These are phyloP conservation scores for Fusarium tuaranense DNA, from an alignment of 2,329 filamentous ascomycete species.

Conservation along the genomic window DNA sequence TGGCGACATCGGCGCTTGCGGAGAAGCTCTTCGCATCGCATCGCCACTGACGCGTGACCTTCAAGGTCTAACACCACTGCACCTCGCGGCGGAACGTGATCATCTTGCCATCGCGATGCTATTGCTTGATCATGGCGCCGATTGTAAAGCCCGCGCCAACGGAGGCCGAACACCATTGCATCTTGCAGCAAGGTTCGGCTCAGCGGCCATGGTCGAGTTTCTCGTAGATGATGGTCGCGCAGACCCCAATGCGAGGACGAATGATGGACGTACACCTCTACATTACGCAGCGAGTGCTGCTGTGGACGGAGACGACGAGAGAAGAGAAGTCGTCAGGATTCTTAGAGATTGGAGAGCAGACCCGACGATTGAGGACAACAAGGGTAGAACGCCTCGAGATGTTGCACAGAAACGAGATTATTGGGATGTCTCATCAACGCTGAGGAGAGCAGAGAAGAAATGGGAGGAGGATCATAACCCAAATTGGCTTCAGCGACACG, in stretches of 20 bases:
- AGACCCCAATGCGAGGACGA: conserved; percentile 44
- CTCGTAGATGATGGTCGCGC: conserved; percentile 47
- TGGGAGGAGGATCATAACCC: conserved; percentile 49
- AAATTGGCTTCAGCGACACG: conserved; percentile 45
- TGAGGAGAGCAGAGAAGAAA: conserved; percentile 49
- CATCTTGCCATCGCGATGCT: conserved; percentile 50
- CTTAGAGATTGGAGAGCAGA: conserved; percentile 47
- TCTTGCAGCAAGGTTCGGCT: conserved; percentile 46
- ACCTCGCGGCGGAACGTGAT: conserved; percentile 49
- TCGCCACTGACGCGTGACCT: conserved; percentile 44
- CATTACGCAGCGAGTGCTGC: conserved; percentile 49
- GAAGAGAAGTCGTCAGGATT: conserved; percentile 46
- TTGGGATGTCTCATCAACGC: conserved; percentile 48
- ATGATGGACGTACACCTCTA: conserved; percentile 47
- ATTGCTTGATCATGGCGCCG: conserved; percentile 45
- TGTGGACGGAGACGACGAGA: conserved; percentile 46
- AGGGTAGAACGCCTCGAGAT: conserved; percentile 45
- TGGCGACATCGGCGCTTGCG: conserved; percentile 44
- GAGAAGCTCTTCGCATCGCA: conserved; percentile 38
- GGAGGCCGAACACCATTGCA: conserved; percentile 49
- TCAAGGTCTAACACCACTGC: conserved; percentile 46
- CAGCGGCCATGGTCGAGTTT: conserved; percentile 47
- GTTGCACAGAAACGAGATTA: conserved; percentile 48
- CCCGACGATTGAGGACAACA: conserved; percentile 43
- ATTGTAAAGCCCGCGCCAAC: conserved; percentile 43